A percentile compares a stretch with the other conserved stretches of the same genome.
These are phyloP conservation scores for Orbilia javanica DNA, from an alignment of 2,329 filamentous ascomycete genomes.

Conservation along the genomic window DNA sequence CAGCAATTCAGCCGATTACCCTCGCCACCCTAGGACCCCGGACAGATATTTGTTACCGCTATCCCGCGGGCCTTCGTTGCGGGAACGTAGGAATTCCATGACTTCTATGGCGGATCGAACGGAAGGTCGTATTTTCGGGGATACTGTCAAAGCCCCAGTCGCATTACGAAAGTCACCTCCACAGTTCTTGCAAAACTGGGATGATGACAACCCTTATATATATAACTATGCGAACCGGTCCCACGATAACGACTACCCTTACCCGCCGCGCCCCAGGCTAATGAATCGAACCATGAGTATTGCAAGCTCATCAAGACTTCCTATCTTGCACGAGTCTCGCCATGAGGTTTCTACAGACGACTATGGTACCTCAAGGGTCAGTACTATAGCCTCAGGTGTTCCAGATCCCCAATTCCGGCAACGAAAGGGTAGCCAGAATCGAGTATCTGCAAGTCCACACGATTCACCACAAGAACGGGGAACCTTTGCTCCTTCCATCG, in stretches of 20 bases:
- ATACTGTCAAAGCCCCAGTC: constrained; percentile 44
- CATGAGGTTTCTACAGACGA: constrained; percentile 45
- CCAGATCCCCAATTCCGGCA: constrained; percentile 14
- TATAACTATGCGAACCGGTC: constrained; percentile 39
- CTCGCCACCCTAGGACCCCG: constrained; percentile 53
- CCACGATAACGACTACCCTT: constrained; percentile 29
- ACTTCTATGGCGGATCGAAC: constrained; percentile 35
- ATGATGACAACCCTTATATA: constrained; percentile 35
- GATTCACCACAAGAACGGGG: not conserved
- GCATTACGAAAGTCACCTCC: constrained; percentile 50
- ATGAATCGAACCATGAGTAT: constrained; percentile 37
- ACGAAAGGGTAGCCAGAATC: constrained; percentile 6
- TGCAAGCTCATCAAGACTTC: constrained; percentile 34
- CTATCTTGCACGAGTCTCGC: constrained; percentile 52
- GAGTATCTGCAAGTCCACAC: not conserved
- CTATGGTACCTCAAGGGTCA: constrained; percentile 4
- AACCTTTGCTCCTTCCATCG: not conserved
- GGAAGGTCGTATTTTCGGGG: constrained; percentile 15
- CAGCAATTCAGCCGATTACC: constrained; percentile 50
- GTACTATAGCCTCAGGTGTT: constrained; percentile 1
- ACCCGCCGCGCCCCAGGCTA: constrained; percentile 22
- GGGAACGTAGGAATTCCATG: constrained; percentile 52
- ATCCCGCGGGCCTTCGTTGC: constrained; percentile 29
- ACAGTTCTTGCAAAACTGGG: constrained; percentile 50
- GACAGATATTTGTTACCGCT: constrained; percentile 50